These are phyloP conservation scores for Cordyceps pruinosa DNA, from an alignment of 2,329 filamentous ascomycete species.

Conservation along the genomic window DNA sequence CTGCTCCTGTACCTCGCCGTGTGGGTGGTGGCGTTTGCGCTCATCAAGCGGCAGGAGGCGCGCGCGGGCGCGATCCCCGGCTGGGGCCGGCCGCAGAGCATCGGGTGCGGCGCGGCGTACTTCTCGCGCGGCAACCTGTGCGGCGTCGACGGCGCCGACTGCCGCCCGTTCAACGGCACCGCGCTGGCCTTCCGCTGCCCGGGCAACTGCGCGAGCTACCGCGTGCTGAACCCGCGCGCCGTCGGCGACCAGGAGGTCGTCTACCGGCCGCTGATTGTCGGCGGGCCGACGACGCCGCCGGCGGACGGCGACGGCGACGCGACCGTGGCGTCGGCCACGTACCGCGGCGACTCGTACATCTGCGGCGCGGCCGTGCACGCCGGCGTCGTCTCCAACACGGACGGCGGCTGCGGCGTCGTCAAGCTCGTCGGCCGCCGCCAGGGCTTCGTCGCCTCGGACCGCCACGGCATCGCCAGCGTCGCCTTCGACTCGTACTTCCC, in stretches of 20 bases:
- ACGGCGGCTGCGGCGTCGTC: conserved; percentile 78
- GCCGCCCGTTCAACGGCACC: conserved; percentile 65
- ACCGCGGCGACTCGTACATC: conserved; percentile 84
- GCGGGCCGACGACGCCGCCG: conserved; percentile 53
- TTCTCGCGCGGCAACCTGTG: conserved; percentile 67
- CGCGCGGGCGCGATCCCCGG: conserved; percentile 54
- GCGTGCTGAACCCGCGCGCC: conserved; percentile 64
- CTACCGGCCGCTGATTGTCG: conserved; percentile 60
- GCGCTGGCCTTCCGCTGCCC: conserved; percentile 70
- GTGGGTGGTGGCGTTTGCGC: conserved; percentile 63
- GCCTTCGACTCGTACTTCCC: conserved; percentile 86
- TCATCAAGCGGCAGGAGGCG: conserved; percentile 60
- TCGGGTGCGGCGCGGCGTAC: conserved; percentile 62
- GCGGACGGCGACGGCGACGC: conserved; percentile 32
- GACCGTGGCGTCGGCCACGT: conserved; percentile 43
- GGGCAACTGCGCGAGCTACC: conserved; percentile 59
- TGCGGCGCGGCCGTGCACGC: conserved; percentile 81
- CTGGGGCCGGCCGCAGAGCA: conserved; percentile 58
- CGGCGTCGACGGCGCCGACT: conserved; percentile 66
- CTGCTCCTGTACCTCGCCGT: conserved; percentile 53
- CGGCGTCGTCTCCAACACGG: conserved; percentile 62
- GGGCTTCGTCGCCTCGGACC: conserved; percentile 55
- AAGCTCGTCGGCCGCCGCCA: conserved; percentile 62
- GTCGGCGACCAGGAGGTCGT: conserved; percentile 63
- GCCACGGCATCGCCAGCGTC: conserved; percentile 70